These are phyloP conservation scores for Cutaneotrichosporon cutaneum DNA, from an alignment of 1,284 basidiomycete species.

Conservation along the genomic window DNA sequence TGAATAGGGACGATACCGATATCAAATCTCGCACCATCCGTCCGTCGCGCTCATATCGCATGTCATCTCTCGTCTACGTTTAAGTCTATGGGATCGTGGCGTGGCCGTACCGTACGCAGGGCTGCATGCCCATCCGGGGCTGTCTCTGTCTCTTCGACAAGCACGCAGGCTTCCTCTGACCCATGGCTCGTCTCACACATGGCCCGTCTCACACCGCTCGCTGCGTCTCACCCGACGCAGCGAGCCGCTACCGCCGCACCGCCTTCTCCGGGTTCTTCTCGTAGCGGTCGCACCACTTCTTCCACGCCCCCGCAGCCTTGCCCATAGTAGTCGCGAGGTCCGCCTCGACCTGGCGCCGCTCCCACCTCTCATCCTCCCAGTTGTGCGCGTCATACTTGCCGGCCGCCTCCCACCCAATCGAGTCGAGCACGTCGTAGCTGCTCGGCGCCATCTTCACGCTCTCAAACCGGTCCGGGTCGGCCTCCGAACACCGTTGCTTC, in stretches of 20 bases:
- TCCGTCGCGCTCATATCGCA: too few species aligned
- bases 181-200: too few species aligned
- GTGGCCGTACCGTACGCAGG: too few species aligned
- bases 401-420: conserved; percentile 22
- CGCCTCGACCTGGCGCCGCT: conserved; percentile 23
- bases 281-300: conserved; percentile 25
- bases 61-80: not conserved
- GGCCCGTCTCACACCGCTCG: too few species aligned
- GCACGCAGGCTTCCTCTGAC: too few species aligned
- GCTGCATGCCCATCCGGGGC: too few species aligned
- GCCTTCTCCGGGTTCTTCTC: conserved; percentile 28
- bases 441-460: conserved; percentile 11
- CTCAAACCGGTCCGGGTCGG: conserved; percentile 12
- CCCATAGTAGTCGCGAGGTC: conserved; percentile 24
- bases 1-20: too few species aligned
- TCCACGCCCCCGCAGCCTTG: conserved; percentile 27
- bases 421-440: conserved; percentile 17
- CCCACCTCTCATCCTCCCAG: conserved; percentile 27
- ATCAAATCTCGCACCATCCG: too few species aligned
- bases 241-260: not conserved
- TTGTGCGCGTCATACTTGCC: conserved; percentile 18
- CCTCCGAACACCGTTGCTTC: conserved; percentile 8
- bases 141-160: too few species aligned
- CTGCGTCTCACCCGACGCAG: too few species aligned
- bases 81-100: not conserved